phyloP scores from a whole-genome alignment of 1,284 basidiomycete species.

The Naganishia albida region DNA sequence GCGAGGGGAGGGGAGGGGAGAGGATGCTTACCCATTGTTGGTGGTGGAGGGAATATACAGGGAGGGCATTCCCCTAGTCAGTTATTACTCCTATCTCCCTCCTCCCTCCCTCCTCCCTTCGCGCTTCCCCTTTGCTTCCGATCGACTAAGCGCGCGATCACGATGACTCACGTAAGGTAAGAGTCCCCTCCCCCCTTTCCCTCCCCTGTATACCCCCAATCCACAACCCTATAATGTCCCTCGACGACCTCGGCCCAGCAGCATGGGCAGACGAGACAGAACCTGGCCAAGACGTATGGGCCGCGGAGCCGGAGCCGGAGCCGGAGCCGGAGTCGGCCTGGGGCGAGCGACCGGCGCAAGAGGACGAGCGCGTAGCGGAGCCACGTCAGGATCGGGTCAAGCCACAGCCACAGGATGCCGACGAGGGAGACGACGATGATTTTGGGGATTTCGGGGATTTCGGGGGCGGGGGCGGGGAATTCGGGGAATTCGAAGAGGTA shows the following conservation, averaged over 20 bases:
- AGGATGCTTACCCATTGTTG: slow-evolving; percentile 13
- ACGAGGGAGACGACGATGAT: slow-evolving; percentile 2
- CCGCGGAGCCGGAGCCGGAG: neutral
- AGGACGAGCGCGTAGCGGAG: neutral
- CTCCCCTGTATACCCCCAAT: neutral
- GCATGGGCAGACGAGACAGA: slow-evolving; percentile 21
- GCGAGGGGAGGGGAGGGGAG: neutral
- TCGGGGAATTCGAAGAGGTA: slow-evolving; percentile 53
- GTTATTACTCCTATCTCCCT: neutral
- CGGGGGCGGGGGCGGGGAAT: slow-evolving; percentile 57
- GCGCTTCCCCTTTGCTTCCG: neutral
- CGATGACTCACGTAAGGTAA: too few species aligned
- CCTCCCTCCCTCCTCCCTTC: neutral
- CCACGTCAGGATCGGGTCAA: neutral
- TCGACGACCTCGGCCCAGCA: slow-evolving; percentile 17
- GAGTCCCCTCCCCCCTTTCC: neutral
- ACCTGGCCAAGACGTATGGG: slow-evolving; percentile 14
- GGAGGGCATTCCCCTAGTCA: neutral
- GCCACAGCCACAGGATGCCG: neutral
- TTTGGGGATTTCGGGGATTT: slow-evolving; percentile 57
- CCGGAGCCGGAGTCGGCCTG: neutral
- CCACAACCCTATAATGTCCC: slow-evolving; percentile 1
- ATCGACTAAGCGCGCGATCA: too few species aligned
- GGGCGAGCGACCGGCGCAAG: neutral
- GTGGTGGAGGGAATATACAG: neutral